Evolutionary conservation across 140 eudicot genomes (phyloP), one percentile per base, ranked within the genome.

Genomic region (Oenanthe javanica): DNA sequence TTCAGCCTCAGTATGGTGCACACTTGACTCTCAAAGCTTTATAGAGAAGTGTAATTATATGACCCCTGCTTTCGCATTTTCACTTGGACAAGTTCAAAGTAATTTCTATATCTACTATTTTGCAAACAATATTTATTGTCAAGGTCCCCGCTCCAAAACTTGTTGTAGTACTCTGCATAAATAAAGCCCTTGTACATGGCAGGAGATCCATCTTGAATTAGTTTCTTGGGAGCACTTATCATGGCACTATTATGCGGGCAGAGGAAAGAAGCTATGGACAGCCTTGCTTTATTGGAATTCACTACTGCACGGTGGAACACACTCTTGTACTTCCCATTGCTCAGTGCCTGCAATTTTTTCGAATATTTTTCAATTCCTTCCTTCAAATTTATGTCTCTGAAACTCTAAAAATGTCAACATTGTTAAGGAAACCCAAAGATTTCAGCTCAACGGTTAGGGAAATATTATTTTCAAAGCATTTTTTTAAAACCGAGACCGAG

Each of bases 111-210:
- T 48, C 27, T 50, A 13, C 55, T 50, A 82, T 88, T 88, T 36
- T 89, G 31, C 31, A 31, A 31, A 31, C 31, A 31, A 31, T 31
- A 31, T 31, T 31, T 31, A 31, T 31, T 31, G 31, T 31, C 31
- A 27, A 94, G 95, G 72, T 94, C 86, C 75, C 92, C 85, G 84
- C 93, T 90, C 98, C 98, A 91, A 75, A 91, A 94, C 85, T 92
- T 91, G 76, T 83, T 88, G 85, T 88, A 94, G 82, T 94, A 94
- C 69, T 94, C 96, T 0, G 93, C 75, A 43, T 94, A 94, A 0
- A 97, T 94, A 79, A 47, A 94, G 81, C 78, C 79, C 82, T 45
- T 86, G 85, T 92, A 94, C 43, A 92, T 84, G 0, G 91, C 84
- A 16, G 52, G 75, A 0, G 91, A 81, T 81, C 90, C 96, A 23